Base-by-base conservation (phyloP, 805 yeast genomes). In the Starmerella apicola region DNA sequence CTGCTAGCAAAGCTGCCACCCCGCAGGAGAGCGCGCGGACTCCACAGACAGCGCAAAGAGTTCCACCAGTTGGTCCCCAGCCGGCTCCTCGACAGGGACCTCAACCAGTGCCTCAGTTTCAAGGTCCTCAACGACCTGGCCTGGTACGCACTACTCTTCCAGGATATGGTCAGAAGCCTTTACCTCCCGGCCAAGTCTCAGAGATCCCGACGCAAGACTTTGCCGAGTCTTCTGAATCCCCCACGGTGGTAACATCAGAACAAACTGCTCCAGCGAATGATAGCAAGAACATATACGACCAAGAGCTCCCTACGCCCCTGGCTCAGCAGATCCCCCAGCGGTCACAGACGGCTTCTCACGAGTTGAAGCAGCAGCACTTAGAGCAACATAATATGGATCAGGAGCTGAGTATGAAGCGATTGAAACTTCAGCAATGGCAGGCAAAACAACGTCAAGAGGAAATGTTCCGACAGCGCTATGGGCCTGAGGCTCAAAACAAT, bases 361-460 rank as follows among this genome's bases (percentile, higher is more conserved):
- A 20, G n/a, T 36, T 38, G 29, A 43, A 38, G 25, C 39, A 42
- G 31, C 44, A 44, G 32, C 50, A 48, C 18, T 18, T 35, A 4
- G 42, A 44, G 41, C 52, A 48, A 41, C 52, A 40, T 24, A 43
- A 45, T 17, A 39, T 50, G 44, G 50, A 50, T 25, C 49, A 41
- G 25, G 53, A 49, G 35, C 44, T 49, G 6, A 38, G 41, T 19
- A 29, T 45, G 16, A 42, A 43, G 38, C 39, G 42, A 15, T 41
- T 48, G 35, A 46, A 46, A 30, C 42, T 42, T 34, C 52, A 52
- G 44, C 53, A 52, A 30, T 50, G 52, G 56, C 50, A 45, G 29
- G 55, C 51, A 4, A 55, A 46, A 27, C 56, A 49, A 36, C 60
- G 54, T 32, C 56, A 52, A 29, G 52, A 47, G 22, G 51, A 51